phyloP scores from a whole-genome alignment of 2,329 filamentous ascomycete genomes.

The Bipolaris sorokiniana region DNA sequence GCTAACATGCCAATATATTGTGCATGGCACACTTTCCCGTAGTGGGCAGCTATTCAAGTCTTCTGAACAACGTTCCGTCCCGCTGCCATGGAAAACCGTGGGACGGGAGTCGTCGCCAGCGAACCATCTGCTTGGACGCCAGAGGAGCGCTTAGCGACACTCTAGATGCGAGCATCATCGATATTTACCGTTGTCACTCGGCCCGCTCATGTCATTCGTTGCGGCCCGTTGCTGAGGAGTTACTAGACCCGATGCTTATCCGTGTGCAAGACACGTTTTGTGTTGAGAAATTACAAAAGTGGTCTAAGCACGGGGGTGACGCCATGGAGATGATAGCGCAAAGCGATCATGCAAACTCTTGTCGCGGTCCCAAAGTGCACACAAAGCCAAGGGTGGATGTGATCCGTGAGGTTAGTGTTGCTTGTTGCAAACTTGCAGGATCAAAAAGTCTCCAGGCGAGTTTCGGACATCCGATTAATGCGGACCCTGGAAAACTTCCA shows the following conservation, averaged over 20 bases:
- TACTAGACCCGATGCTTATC: background rate
- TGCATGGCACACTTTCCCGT: background rate
- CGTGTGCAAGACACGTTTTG: background rate
- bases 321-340: background rate
- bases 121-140: background rate
- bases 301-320: conserved; percentile 1
- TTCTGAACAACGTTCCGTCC: background rate
- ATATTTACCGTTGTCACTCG: conserved; percentile 11
- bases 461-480: background rate
- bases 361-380: background rate
- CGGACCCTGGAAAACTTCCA: background rate
- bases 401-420: background rate
- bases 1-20: background rate
- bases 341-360: conserved; percentile 2
- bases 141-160: background rate
- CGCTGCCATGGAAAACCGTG: background rate
- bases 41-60: background rate
- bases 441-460: background rate
- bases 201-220: conserved; percentile 7
- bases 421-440: background rate
- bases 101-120: background rate
- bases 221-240: conserved; percentile 5
- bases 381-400: background rate
- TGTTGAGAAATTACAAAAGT: conserved; percentile 1
- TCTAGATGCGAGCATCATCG: conserved; percentile 15